Evolutionary conservation across 176 grass and related monocot species (phyloP).

Genomic region (Otatea glauca): DNA sequence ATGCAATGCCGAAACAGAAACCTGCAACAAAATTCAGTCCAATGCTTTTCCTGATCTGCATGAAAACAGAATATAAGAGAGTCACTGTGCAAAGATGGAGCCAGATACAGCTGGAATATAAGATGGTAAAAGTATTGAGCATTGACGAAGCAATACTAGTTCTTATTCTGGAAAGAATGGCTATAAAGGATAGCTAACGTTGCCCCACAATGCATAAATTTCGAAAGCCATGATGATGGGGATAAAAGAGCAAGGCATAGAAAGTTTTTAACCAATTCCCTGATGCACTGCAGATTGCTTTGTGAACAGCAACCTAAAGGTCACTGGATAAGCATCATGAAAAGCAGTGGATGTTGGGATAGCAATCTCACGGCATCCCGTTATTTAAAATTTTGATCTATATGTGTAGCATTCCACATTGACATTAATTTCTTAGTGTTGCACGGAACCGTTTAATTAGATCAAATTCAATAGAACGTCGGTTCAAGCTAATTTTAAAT

Average conservation of each 20-base stretch:
- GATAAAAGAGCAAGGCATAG: neutral
- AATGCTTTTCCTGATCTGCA: conserved; percentile 61
- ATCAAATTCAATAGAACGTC: neutral
- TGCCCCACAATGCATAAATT: neutral
- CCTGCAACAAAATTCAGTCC: conserved; percentile 54
- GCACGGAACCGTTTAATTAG: neutral
- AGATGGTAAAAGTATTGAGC: neutral
- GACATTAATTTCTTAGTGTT: neutral
- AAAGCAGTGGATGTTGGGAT: neutral
- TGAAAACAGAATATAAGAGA: conserved; percentile 21
- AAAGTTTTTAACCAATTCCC: neutral
- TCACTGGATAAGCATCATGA: neutral
- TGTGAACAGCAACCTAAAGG: neutral
- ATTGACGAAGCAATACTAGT: neutral
- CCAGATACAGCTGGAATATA: neutral
- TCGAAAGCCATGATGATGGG: neutral
- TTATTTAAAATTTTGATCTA: neutral
- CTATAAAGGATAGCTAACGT: neutral
- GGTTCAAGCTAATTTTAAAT: neutral
- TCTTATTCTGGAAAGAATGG: neutral
- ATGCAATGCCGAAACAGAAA: conserved; percentile 62
- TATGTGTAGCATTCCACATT: neutral
- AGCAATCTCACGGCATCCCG: neutral
- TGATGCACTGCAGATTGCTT: neutral
- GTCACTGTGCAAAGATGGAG: neutral